These are phyloP conservation scores for Peronospora farinosa DNA, from an alignment of 352 stramenopile species.

Conservation along the genomic window DNA sequence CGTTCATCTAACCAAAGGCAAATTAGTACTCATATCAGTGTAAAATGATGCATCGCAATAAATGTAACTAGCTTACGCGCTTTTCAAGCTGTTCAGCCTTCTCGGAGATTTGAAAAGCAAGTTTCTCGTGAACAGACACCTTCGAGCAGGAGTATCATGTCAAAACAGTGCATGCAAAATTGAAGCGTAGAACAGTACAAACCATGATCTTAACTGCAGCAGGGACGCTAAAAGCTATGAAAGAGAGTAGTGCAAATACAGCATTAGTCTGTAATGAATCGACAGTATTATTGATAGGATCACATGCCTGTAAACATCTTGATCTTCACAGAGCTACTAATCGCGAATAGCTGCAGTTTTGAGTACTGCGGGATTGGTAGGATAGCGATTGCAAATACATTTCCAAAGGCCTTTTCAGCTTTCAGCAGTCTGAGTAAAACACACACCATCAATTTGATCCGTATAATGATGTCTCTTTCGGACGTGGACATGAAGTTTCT, in stretches of 20 bases:
- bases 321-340: constrained; percentile 32
- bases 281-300: neutral
- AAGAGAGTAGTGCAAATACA: neutral
- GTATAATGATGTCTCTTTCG: neutral
- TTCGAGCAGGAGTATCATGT: constrained; percentile 12
- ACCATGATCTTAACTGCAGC: constrained; percentile 51
- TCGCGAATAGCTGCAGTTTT: constrained; percentile 42
- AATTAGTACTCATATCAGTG: neutral
- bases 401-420: constrained; percentile 54
- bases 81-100: constrained; percentile 38
- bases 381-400: constrained; percentile 48
- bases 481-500: neutral
- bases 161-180: neutral
- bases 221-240: constrained; percentile 29
- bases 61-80: constrained; percentile 25
- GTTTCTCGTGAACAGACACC: constrained; percentile 54
- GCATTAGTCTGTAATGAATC: constrained; percentile 4
- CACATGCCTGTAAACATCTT: constrained; percentile 44
- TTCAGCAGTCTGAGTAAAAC: constrained; percentile 32
- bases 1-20: constrained; percentile 34
- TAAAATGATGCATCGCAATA: neutral
- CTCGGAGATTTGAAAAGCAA: constrained; percentile 37
- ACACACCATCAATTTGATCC: neutral
- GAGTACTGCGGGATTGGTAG: constrained; percentile 37
- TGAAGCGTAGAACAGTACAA: neutral